phyloP scores from a whole-genome alignment of 2,329 filamentous ascomycete genomes.

The Xylariaceae sp. region DNA sequence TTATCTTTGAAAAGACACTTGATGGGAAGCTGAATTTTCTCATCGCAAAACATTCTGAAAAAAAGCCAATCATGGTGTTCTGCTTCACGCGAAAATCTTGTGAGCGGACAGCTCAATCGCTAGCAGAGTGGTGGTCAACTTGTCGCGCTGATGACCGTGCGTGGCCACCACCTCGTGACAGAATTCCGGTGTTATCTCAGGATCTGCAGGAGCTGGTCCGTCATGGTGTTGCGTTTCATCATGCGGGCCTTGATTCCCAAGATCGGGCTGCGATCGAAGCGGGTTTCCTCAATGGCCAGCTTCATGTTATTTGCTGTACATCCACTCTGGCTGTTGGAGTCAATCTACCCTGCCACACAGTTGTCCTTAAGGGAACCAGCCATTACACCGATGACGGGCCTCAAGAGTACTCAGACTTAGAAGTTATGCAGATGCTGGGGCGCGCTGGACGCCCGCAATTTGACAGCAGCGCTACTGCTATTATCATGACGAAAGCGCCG shows the following conservation, averaged over 20 bases:
- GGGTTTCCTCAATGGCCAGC: slow-evolving; percentile 62
- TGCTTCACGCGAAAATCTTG: slow-evolving; percentile 72
- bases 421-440: slow-evolving; percentile 88
- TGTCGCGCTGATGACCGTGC: slow-evolving; percentile 46
- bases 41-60: slow-evolving; percentile 59
- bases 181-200: slow-evolving; percentile 48
- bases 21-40: slow-evolving; percentile 60
- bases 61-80: slow-evolving; percentile 78
- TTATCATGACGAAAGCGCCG: slow-evolving; percentile 69
- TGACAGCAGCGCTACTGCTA: slow-evolving; percentile 66
- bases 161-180: slow-evolving; percentile 56
- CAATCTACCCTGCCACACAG: slow-evolving; percentile 77
- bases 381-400: slow-evolving; percentile 54
- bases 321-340: slow-evolving; percentile 79
- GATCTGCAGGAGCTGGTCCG: slow-evolving; percentile 49
- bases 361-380: slow-evolving; percentile 75
- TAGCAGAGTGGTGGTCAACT: slow-evolving; percentile 60
- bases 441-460: slow-evolving; percentile 80
- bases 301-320: slow-evolving; percentile 79
- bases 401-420: slow-evolving; percentile 72
- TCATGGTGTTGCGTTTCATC: slow-evolving; percentile 71
- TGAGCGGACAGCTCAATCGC: slow-evolving; percentile 58
- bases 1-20: slow-evolving; percentile 66
- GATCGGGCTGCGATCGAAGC: slow-evolving; percentile 64
- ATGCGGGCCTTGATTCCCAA: slow-evolving; percentile 62